Percentiles rank a stretch among this genome's conserved stretches.
phyloP scores from a whole-genome alignment of 2,329 filamentous ascomycete species.

The Rhynchosporium secalis region DNA sequence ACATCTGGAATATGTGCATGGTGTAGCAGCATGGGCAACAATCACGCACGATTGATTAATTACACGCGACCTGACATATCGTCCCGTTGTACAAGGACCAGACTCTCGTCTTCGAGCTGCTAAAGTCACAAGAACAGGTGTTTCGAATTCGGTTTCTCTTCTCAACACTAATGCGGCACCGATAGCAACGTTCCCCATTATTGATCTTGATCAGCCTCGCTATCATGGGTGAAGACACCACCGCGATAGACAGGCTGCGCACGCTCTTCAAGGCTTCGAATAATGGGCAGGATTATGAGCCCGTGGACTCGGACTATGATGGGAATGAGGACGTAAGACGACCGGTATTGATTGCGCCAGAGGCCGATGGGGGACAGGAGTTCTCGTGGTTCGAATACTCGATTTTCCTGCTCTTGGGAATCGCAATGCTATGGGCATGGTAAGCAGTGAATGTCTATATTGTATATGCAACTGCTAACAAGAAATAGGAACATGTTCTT shows the following conservation, averaged over 20 bases:
- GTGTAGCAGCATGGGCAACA: slow-evolving; percentile 1
- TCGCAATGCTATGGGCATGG: slow-evolving; percentile 98
- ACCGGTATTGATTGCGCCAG: slow-evolving; percentile 24
- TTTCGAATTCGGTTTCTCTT: background rate
- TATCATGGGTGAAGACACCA: slow-evolving; percentile 19
- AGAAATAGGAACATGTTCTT: slow-evolving; percentile 95
- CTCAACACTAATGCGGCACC: slow-evolving; percentile 14
- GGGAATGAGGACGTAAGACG: slow-evolving; percentile 26
- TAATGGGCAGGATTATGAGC: slow-evolving; percentile 33
- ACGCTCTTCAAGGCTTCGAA: slow-evolving; percentile 30
- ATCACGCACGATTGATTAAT: background rate
- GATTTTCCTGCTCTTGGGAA: slow-evolving; percentile 81
- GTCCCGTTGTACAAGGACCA: background rate
- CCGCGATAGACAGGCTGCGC: slow-evolving; percentile 32
- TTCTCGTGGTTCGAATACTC: slow-evolving; percentile 88
- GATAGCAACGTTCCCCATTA: slow-evolving; percentile 13
- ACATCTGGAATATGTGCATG: background rate
- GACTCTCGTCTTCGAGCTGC: background rate
- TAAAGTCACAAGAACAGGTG: background rate
- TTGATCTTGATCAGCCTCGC: background rate
- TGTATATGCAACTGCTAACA: slow-evolving; percentile 15
- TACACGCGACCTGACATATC: slow-evolving; percentile 4
- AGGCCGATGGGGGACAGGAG: slow-evolving; percentile 40
- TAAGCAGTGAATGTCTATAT: slow-evolving; percentile 46
- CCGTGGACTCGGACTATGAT: slow-evolving; percentile 27